phyloP scores from a whole-genome alignment of 2,329 filamentous ascomycete genomes.

The Acrodontium crateriforme region DNA sequence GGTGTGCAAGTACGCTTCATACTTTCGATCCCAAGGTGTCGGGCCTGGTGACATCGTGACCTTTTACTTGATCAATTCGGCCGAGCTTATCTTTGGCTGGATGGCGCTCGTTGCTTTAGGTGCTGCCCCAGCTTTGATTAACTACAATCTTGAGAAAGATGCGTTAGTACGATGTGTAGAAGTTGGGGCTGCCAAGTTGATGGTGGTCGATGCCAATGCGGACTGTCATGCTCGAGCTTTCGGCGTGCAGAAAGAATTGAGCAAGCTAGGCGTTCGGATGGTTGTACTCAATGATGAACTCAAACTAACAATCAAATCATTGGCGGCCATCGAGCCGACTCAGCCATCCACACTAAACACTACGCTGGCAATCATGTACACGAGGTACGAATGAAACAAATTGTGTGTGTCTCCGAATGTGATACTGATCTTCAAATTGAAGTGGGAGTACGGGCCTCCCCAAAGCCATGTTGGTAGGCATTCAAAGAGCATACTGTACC shows the following conservation, averaged over 20 bases:
- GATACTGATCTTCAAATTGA: conserved; percentile 76
- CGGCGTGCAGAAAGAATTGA: conserved; percentile 28
- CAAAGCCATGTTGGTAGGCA: conserved; percentile 40
- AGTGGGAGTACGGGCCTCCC: conserved; percentile 74
- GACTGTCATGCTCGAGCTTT: conserved; percentile 43
- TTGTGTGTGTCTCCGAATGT: conserved; percentile 40
- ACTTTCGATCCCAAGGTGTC: conserved; percentile 34
- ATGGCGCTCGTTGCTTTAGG: conserved; percentile 18
- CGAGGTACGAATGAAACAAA: conserved; percentile 17
- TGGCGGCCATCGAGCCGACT: conserved; percentile 45
- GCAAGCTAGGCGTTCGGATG: conserved; percentile 26
- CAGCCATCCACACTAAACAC: too few species aligned
- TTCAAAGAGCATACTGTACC: too few species aligned
- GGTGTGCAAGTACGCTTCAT: conserved; percentile 47
- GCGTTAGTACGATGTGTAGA: conserved; percentile 23
- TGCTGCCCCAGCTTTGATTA: conserved; percentile 21
- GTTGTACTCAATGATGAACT: conserved; percentile 49
- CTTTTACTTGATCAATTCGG: conserved; percentile 18
- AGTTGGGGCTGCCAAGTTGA: conserved; percentile 24
- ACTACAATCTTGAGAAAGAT: conserved; percentile 22
- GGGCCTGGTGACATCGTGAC: conserved; percentile 20
- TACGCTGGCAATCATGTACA: conserved; percentile 15
- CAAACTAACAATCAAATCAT: too few species aligned
- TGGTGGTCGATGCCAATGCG: conserved; percentile 32
- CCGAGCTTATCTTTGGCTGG: conserved; percentile 18